Evolutionary conservation across 2,329 filamentous ascomycete species (phyloP), one percentile per base, ranked within the genome.

Genomic region (Aspergillus amoenus): DNA sequence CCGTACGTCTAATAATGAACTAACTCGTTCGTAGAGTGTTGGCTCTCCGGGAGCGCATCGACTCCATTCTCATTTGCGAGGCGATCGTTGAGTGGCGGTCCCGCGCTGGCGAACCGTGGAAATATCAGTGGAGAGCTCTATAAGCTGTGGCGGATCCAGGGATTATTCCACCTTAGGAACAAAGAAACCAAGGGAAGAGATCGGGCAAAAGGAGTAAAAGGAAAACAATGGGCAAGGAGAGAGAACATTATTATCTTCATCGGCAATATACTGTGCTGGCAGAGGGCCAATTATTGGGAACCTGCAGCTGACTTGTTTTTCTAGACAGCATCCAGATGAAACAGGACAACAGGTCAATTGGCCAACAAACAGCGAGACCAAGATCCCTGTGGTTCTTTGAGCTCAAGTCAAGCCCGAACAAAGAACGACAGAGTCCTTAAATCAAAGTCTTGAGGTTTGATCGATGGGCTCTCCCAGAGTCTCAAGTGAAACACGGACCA

Each of bases 401-500:
- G 43, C 43, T 22, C 17, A 22, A 24, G 41, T 21, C 41, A 24
- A 43, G 41, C 13, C 11, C 8, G 27, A 30, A 30, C 27, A 22
- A 21, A 21, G n/a, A 21, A 42, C n/a, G n/a, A 17, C 40, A 22
- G 15, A 41, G 40, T 24, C 37, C 13, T 51, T 30, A 8, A 30
- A 30, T 11, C 27, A 56, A 51, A 39, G 32, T n/a, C 34, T 24
- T 18, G 12, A 18, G 15, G 39, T 24, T 13, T 53, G 39, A 27
- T 27, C n/a, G 13, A 43, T 21, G n/a, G 15, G 8, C 21, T 21
- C 27, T 30, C 27, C 48, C 34, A 39, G 49, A 24, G 24, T 24
- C 24, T 7, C 24, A 24, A 24, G 47, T 61, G 56, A 58, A 62
- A 64, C 63, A 64, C 60, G 52, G 61, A 64, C 61, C 60, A 65